A percentile compares a stretch with the other conserved stretches of the same genome.
These are phyloP conservation scores for Phytophthora ramorum DNA, from an alignment of 352 stramenopile genomes.

Conservation along the genomic window DNA sequence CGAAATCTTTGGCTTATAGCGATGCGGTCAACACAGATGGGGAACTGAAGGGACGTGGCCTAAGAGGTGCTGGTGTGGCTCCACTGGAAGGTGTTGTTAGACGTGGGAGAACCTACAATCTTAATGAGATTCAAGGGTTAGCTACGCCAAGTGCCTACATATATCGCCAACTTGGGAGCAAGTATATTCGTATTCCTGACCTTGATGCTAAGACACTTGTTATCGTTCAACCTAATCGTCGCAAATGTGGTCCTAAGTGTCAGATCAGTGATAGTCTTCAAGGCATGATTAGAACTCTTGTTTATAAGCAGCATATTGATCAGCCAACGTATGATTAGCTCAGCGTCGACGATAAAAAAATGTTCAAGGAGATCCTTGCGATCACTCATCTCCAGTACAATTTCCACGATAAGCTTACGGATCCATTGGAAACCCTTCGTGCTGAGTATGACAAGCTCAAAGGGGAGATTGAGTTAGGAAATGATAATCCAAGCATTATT, in stretches of 20 bases:
- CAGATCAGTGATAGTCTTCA: constrained; percentile 11
- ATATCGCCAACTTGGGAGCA: constrained; percentile 2
- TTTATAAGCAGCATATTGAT: constrained; percentile 4
- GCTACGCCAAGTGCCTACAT: constrained; percentile 5
- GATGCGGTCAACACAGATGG: not conserved
- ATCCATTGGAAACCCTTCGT: no score
- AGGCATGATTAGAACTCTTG: constrained; percentile 5
- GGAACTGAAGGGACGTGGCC: not conserved
- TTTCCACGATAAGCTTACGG: constrained; percentile 1
- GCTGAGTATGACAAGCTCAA: constrained; percentile 21
- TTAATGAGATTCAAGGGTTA: constrained; percentile 20
- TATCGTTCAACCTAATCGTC: constrained; percentile 17
- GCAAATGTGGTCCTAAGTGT: constrained; percentile 9
- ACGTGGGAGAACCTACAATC: constrained; percentile 16
- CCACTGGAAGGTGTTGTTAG: constrained; percentile 12
- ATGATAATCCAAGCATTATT: constrained; percentile 13
- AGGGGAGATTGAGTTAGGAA: constrained; percentile 12
- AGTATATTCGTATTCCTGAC: no score
- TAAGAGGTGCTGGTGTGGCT: constrained; percentile 7
- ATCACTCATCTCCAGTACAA: constrained; percentile 11
- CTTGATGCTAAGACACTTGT: no score
- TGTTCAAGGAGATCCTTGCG: constrained; percentile 7
- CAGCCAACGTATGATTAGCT: constrained; percentile 19
- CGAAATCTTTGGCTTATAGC: not conserved
- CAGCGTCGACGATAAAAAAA: constrained; percentile 11